Conservation (phyloP, 768 basidiomycete genomes). For the Lyophyllum atratum region DNA sequence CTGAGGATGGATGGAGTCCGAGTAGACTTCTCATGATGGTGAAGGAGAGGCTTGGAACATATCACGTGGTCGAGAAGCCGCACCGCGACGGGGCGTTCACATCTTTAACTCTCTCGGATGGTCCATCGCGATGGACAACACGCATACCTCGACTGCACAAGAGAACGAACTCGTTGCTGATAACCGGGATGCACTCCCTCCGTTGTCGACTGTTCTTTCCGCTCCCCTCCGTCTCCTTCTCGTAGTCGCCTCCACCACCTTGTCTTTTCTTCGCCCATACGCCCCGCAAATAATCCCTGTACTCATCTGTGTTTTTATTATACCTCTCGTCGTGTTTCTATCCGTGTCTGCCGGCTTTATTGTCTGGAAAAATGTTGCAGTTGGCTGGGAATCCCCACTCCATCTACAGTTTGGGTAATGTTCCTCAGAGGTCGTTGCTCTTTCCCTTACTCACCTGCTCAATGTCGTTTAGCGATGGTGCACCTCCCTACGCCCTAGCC, state of each 20-base stretch:
- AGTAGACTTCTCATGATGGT: conserved; percentile 40
- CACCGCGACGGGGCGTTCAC: too few relatives aligned
- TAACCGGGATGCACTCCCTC: conserved; percentile 7
- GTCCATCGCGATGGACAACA: conserved; percentile 18
- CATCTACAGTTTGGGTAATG: conserved; percentile 80
- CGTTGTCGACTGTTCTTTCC: conserved; percentile 14
- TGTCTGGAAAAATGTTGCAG: conserved; percentile 73
- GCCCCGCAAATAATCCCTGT: conserved; percentile 70
- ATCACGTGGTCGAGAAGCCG: background rate
- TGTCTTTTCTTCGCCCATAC: conserved; percentile 47
- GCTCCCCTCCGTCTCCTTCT: conserved; percentile 9
- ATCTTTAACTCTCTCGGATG: too few relatives aligned
- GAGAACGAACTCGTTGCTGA: background rate
- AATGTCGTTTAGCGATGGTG: conserved; percentile 52
- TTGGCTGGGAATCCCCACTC: conserved; percentile 68
- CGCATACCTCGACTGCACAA: conserved; percentile 17
- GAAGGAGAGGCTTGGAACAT: background rate
- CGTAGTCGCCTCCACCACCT: conserved; percentile 19
- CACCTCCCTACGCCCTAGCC: conserved; percentile 62
- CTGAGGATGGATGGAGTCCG: conserved; percentile 52
- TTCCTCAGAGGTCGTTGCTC: background rate
- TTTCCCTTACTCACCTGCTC: conserved; percentile 2
- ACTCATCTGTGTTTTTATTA: conserved; percentile 55
- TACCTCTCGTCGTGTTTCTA: conserved; percentile 62
- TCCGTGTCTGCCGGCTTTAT: conserved; percentile 70